These are phyloP conservation scores for Lathyrus sativus DNA, from an alignment of 306 rosid species.

Conservation along the genomic window DNA sequence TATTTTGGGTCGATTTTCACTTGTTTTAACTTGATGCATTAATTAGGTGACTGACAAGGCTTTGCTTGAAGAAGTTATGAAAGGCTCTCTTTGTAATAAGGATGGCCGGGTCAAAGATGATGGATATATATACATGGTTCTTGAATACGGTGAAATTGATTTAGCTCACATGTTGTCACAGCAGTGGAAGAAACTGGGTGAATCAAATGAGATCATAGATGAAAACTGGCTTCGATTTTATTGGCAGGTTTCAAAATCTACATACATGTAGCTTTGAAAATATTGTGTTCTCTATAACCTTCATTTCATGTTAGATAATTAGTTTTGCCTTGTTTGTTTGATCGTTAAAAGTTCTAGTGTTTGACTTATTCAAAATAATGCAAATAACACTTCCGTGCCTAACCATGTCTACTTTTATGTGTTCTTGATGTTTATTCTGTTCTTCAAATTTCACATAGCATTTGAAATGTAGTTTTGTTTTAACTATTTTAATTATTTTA, in stretches of 20 bases:
- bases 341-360: too few relatives aligned
- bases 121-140: constrained; percentile 94
- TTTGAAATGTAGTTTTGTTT: constrained; percentile 4
- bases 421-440: constrained; percentile 13
- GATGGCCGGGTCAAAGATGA: constrained; percentile 93
- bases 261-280: constrained; percentile 13
- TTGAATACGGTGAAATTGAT: constrained; percentile 97
- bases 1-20: neutral
- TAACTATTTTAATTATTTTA: neutral
- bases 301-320: too few relatives aligned
- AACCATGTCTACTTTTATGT: neutral
- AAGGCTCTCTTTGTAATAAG: constrained; percentile 70
- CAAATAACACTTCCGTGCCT: constrained; percentile 1
- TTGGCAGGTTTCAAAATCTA: constrained; percentile 77
- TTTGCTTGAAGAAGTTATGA: constrained; percentile 75
- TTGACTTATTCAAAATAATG: too few relatives aligned
- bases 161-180: constrained; percentile 98
- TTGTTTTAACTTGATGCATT: constrained; percentile 8
- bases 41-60: constrained; percentile 89
- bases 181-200: constrained; percentile 88
- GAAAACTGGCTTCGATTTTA: constrained; percentile 97
- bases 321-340: too few relatives aligned
- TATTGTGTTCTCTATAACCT: constrained; percentile 30
- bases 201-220: constrained; percentile 59
- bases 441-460: constrained; percentile 6